Evolutionary conservation across 257 asterid genomes (phyloP).

Genomic region (Salvia hispanica): DNA sequence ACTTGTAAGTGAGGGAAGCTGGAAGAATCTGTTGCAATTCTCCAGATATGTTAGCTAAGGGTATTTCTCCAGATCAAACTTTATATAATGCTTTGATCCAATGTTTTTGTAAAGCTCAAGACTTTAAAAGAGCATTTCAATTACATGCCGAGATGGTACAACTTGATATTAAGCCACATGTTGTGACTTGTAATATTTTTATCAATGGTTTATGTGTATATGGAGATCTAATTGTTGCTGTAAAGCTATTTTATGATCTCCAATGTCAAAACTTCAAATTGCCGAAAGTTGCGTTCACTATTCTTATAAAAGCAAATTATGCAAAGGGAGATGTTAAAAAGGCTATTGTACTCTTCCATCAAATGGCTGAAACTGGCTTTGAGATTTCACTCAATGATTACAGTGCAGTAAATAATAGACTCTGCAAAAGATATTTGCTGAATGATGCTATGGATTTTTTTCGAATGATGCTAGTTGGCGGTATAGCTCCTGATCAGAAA

Average conservation of each 20-base stretch:
- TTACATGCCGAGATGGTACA: conserved; percentile 52
- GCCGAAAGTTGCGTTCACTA: conserved; percentile 67
- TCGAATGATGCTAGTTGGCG: conserved; percentile 50
- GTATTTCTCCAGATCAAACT: conserved; percentile 59
- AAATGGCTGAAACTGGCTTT: conserved; percentile 64
- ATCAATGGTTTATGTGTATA: conserved; percentile 63
- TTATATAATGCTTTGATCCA: conserved; percentile 65
- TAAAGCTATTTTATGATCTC: conserved; percentile 49
- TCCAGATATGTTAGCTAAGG: conserved; percentile 54
- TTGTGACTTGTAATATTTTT: conserved; percentile 62
- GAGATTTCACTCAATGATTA: conserved; percentile 68
- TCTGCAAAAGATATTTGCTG: conserved; percentile 62
- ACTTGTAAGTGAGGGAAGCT: conserved; percentile 56
- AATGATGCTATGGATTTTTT: conserved; percentile 54
- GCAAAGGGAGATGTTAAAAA: conserved; percentile 63
- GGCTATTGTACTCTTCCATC: conserved; percentile 57
- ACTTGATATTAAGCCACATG: conserved; percentile 50
- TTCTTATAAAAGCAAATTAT: conserved; percentile 75
- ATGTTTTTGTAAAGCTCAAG: conserved; percentile 51
- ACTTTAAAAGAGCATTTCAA: conserved; percentile 45
- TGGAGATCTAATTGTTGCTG: conserved; percentile 60
- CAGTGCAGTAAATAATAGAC: conserved; percentile 74
- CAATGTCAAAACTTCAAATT: conserved; percentile 41
- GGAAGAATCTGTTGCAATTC: conserved; percentile 45
- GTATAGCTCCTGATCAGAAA: conserved; percentile 53